Conservation (phyloP, 2,329 filamentous ascomycete species). For the Atkinsonella hypoxylon region DNA sequence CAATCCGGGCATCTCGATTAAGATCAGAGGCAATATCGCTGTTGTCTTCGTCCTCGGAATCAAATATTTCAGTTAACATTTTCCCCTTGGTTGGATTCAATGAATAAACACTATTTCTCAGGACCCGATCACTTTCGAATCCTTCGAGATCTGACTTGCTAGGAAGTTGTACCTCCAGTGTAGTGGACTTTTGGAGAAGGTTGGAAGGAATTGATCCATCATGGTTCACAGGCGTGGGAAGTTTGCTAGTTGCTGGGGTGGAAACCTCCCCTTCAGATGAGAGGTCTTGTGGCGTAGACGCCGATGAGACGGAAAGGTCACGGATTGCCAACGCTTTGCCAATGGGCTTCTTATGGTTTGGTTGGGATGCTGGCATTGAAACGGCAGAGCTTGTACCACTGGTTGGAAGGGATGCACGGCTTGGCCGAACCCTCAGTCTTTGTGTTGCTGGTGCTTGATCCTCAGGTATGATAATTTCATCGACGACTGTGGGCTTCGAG, state of each 20-base stretch:
- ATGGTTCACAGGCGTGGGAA: constrained; percentile 21
- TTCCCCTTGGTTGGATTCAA: constrained; percentile 34
- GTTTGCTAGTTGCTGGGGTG: constrained; percentile 25
- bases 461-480: background rate
- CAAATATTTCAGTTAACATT: constrained; percentile 26
- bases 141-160: constrained; percentile 8
- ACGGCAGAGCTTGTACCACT: constrained; percentile 9
- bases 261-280: constrained; percentile 22
- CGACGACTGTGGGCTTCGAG: background rate
- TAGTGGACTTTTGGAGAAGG: background rate
- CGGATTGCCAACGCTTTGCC: constrained; percentile 9
- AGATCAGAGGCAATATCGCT: constrained; percentile 17
- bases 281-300: constrained; percentile 17
- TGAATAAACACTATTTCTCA: constrained; percentile 33
- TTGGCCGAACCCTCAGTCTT: constrained; percentile 15
- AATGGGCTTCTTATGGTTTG: background rate
- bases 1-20: constrained; percentile 18
- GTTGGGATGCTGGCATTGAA: constrained; percentile 2
- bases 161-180: constrained; percentile 20
- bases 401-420: constrained; percentile 8
- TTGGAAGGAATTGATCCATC: constrained; percentile 8
- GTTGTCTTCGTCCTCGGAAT: constrained; percentile 25
- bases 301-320: constrained; percentile 22
- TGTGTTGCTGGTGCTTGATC: constrained; percentile 4
- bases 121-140: constrained; percentile 17